These are phyloP conservation scores for Cichorium intybus DNA, from an alignment of 140 eudicot species.

Conservation along the genomic window DNA sequence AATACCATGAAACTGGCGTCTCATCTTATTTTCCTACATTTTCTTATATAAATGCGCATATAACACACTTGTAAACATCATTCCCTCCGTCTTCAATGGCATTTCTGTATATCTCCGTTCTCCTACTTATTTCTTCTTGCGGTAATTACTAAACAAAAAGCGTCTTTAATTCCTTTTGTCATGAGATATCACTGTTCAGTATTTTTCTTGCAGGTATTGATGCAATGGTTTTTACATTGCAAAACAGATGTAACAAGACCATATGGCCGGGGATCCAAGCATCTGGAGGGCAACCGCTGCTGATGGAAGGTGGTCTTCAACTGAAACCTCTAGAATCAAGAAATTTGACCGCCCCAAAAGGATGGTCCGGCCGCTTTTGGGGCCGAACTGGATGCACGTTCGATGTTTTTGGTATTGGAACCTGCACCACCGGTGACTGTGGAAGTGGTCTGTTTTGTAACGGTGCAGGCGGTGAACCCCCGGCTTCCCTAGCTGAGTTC, in stretches of 20 bases:
- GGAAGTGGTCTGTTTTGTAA: conserved; percentile 36
- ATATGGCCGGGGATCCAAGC: conserved; percentile 38
- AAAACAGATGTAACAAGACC: conserved; percentile 33
- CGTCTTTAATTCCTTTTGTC: background rate
- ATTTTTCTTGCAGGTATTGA: conserved; percentile 18
- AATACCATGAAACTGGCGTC: conserved; percentile 15
- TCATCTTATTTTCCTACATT: background rate
- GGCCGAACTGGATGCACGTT: conserved; percentile 34
- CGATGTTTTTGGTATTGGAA: conserved; percentile 21
- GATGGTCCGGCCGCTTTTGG: conserved; percentile 39
- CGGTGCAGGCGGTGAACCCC: conserved; percentile 26
- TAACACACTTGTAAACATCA: background rate
- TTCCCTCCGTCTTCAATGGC: conserved; percentile 9
- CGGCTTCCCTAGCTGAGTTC: conserved; percentile 34
- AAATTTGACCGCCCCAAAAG: conserved; percentile 29
- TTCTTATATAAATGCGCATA: conserved; percentile 14
- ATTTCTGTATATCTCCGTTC: background rate
- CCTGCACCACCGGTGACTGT: conserved; percentile 40
- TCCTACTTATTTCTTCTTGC: conserved; percentile 13
- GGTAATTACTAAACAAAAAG: conserved; percentile 7
- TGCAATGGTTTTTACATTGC: conserved; percentile 15
- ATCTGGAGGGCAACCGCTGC: conserved; percentile 9
- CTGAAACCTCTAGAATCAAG: conserved; percentile 22
- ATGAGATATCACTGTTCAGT: background rate
- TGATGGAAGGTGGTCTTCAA: conserved; percentile 32